A percentile compares a stretch with the other conserved stretches of the same genome.
These are phyloP conservation scores for Diaporthe australafricana DNA, from an alignment of 2,329 filamentous ascomycete genomes.

Conservation along the genomic window DNA sequence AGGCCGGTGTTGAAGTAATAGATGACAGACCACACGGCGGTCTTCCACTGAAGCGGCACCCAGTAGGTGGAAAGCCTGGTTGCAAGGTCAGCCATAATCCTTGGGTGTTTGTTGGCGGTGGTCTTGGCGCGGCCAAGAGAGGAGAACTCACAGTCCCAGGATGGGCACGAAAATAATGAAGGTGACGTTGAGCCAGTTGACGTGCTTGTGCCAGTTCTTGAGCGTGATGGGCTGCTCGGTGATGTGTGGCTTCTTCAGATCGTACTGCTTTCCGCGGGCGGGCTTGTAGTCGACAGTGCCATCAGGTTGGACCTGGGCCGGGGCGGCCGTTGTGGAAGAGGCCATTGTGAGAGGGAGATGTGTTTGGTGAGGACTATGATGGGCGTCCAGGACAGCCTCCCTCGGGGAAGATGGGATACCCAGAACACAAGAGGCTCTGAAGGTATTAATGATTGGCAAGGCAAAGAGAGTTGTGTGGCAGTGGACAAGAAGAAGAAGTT, in stretches of 20 bases:
- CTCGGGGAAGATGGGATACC: neutral
- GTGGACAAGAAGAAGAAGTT: neutral
- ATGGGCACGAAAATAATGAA: constrained; percentile 85
- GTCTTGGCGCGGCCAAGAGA: neutral
- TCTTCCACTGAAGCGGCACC: constrained; percentile 80
- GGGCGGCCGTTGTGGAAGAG: constrained; percentile 49
- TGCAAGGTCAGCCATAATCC: neutral
- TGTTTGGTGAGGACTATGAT: constrained; percentile 8
- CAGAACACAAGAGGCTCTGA: constrained; percentile 2
- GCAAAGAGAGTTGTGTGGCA: neutral
- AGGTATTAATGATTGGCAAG: neutral
- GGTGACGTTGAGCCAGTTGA: constrained; percentile 92
- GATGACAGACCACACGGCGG: constrained; percentile 76
- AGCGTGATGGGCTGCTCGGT: constrained; percentile 83
- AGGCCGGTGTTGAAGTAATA: constrained; percentile 90
- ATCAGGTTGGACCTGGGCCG: constrained; percentile 55
- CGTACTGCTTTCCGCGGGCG: constrained; percentile 55
- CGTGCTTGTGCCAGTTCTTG: constrained; percentile 89
- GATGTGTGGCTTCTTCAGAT: constrained; percentile 83
- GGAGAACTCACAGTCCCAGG: constrained; percentile 64
- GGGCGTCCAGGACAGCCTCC: constrained; percentile 21
- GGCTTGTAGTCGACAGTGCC: constrained; percentile 68
- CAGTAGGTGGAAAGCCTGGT: constrained; percentile 74
- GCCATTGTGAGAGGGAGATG: constrained; percentile 44
- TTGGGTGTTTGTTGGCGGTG: too few relatives aligned